Conservation (phyloP, 441 rosid genomes). For the Kokia cookei region DNA sequence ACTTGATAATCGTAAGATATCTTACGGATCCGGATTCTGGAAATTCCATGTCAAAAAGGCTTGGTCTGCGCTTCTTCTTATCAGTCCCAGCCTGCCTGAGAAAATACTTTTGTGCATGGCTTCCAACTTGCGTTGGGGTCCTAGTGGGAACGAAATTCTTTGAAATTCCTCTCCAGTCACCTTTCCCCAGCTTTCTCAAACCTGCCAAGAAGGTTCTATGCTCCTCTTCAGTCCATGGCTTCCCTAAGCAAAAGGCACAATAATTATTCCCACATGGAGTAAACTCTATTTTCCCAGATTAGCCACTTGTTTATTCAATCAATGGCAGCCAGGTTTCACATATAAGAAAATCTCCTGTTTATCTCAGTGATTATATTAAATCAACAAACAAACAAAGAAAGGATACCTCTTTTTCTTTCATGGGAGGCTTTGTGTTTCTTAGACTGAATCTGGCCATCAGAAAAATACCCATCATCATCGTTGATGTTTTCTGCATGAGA, state of each 20-base stretch:
- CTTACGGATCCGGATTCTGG: background rate
- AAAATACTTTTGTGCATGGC: conserved; percentile 73
- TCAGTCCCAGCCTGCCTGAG: conserved; percentile 31
- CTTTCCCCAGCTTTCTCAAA: conserved; percentile 50
- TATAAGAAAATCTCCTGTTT: background rate
- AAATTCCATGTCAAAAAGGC: conserved; percentile 41
- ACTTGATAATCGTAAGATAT: too few relatives aligned
- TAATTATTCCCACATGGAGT: too few relatives aligned
- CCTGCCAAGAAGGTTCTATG: conserved; percentile 51
- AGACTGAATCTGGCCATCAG: conserved; percentile 42
- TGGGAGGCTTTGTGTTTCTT: conserved; percentile 16
- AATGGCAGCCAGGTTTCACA: background rate
- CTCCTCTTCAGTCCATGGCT: conserved; percentile 68
- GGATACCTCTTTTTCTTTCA: conserved; percentile 42
- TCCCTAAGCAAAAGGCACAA: conserved; percentile 25
- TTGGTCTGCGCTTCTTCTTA: conserved; percentile 41
- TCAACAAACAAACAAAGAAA: background rate
- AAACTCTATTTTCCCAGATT: too few relatives aligned
- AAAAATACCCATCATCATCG: conserved; percentile 34
- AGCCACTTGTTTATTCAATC: too few relatives aligned
- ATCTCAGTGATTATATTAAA: too few relatives aligned
- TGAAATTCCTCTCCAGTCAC: conserved; percentile 71
- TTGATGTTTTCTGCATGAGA: conserved; percentile 9
- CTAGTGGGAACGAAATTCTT: conserved; percentile 47
- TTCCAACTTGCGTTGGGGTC: conserved; percentile 65